These are phyloP conservation scores for Coemansia reversa DNA, from an alignment of 192 early-diverging fungal genomes.

Conservation along the genomic window DNA sequence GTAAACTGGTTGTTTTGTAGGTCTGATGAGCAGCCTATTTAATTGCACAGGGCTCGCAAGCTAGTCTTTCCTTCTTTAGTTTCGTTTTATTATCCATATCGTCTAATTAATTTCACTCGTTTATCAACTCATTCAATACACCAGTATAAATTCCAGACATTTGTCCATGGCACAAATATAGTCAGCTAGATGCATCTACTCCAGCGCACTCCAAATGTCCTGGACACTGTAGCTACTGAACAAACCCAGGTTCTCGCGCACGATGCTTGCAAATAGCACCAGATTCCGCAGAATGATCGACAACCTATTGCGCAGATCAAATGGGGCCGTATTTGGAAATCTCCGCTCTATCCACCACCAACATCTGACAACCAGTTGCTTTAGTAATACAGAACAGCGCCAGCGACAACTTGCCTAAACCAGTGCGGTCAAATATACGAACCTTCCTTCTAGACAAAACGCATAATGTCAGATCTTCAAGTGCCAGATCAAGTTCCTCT, in stretches of 20 bases:
- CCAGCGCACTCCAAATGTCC: slow-evolving; percentile 63
- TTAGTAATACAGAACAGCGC: slow-evolving; percentile 78
- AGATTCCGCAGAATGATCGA: slow-evolving; percentile 83
- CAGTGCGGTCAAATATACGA: slow-evolving; percentile 68
- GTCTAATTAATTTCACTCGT: too few relatives aligned
- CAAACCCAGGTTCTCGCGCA: slow-evolving; percentile 83
- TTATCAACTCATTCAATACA: too few relatives aligned
- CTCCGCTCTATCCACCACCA: slow-evolving; percentile 80
- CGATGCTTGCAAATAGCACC: slow-evolving; percentile 66
- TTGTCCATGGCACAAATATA: slow-evolving; percentile 21
- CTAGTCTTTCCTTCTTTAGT: too few relatives aligned
- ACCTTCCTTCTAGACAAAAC: slow-evolving; percentile 57
- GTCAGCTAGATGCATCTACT: slow-evolving; percentile 56
- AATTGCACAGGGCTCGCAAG: too few relatives aligned
- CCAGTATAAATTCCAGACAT: slow-evolving; percentile 31
- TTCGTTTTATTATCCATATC: too few relatives aligned
- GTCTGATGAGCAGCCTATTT: too few relatives aligned
- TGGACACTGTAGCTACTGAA: slow-evolving; percentile 66
- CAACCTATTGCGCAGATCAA: slow-evolving; percentile 68
- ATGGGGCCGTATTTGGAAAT: slow-evolving; percentile 66
- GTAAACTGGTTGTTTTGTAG: too few relatives aligned
- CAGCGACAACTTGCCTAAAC: slow-evolving; percentile 77
- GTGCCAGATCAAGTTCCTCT: slow-evolving; percentile 54
- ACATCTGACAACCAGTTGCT: slow-evolving; percentile 61
- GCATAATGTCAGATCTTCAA: slow-evolving; percentile 43